These are phyloP conservation scores for Seminavis robusta DNA, from an alignment of 108 stramenopile genomes.

Conservation along the genomic window DNA sequence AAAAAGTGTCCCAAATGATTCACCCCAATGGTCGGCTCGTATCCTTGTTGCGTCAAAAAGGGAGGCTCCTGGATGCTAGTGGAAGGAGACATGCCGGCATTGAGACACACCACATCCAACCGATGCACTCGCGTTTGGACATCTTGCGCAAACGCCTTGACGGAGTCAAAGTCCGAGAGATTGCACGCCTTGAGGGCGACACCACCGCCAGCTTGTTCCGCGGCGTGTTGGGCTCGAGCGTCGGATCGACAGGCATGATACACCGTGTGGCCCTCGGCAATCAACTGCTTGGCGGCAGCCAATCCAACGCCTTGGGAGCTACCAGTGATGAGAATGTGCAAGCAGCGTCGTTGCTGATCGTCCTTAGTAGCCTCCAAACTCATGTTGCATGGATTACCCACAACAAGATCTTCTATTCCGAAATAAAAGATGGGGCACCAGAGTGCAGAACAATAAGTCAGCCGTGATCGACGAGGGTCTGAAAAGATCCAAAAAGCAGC, in stretches of 20 bases:
- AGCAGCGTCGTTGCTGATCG: neutral
- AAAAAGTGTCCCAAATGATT: slow-evolving; percentile 91
- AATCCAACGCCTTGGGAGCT: slow-evolving; percentile 48
- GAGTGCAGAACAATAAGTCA: too few relatives aligned
- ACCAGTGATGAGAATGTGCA: slow-evolving; percentile 14
- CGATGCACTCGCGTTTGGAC: neutral
- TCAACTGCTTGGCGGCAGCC: slow-evolving; percentile 52
- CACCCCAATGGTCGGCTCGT: slow-evolving; percentile 67
- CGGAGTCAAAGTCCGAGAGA: slow-evolving; percentile 38
- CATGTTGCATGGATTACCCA: too few relatives aligned
- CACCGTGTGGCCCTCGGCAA: slow-evolving; percentile 43
- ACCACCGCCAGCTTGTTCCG: slow-evolving; percentile 23
- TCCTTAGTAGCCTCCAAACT: too few relatives aligned
- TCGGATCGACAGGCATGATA: slow-evolving; percentile 45
- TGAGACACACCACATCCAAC: slow-evolving; percentile 61
- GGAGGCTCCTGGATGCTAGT: slow-evolving; percentile 30
- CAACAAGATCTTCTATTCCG: too few relatives aligned
- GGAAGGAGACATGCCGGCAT: slow-evolving; percentile 56
- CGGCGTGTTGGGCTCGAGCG: slow-evolving; percentile 40
- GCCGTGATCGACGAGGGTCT: too few relatives aligned
- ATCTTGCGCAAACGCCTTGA: slow-evolving; percentile 17
- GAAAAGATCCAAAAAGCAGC: too few relatives aligned
- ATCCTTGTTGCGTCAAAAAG: slow-evolving; percentile 37
- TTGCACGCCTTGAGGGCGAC: slow-evolving; percentile 49
- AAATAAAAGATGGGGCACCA: too few relatives aligned